These are phyloP conservation scores for Thermochaetoides thermophila DNA, from an alignment of 495 filamentous ascomycete genomes.

Conservation along the genomic window DNA sequence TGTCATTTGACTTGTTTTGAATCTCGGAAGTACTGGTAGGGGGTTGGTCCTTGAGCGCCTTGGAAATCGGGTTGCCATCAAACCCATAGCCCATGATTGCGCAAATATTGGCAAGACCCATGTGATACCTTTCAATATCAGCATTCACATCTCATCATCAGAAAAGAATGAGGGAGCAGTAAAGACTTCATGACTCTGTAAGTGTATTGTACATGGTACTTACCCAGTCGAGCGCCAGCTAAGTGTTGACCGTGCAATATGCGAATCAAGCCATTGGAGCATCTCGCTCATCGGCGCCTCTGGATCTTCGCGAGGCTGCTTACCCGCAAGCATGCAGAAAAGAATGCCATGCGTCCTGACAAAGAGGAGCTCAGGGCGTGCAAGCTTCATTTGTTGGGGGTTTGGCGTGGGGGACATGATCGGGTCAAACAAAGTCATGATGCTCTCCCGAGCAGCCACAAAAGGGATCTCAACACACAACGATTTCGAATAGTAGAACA, in stretches of 20 bases:
- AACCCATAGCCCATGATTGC: slow-evolving; percentile 25
- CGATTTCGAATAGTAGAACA: slow-evolving; percentile 52
- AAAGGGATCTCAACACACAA: slow-evolving; percentile 42
- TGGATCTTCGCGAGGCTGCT: slow-evolving; percentile 14
- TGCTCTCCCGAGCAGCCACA: slow-evolving; percentile 47
- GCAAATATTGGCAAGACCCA: slow-evolving; percentile 33
- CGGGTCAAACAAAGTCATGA: slow-evolving; percentile 56
- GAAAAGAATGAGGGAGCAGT: too few relatives aligned
- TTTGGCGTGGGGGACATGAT: slow-evolving; percentile 38
- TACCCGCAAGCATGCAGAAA: slow-evolving; percentile 47
- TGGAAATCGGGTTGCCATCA: slow-evolving; percentile 23
- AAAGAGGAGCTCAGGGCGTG: slow-evolving; percentile 32
- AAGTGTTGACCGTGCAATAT: slow-evolving; percentile 41
- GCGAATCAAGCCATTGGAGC: slow-evolving; percentile 37
- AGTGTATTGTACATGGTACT: slow-evolving; percentile 8
- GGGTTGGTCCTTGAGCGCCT: slow-evolving; percentile 11
- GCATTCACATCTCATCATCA: too few relatives aligned
- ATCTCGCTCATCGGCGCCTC: slow-evolving; percentile 32
- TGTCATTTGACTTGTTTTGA: slow-evolving; percentile 5
- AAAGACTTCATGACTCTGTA: too few relatives aligned
- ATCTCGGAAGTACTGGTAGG: too few relatives aligned
- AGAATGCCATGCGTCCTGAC: slow-evolving; percentile 51
- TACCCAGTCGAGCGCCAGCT: slow-evolving; percentile 52
- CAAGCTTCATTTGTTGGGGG: slow-evolving; percentile 4
- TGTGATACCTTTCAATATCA: slow-evolving; percentile 51